These are phyloP conservation scores for Populus tomentosa DNA, from an alignment of 441 rosid genomes.

Conservation along the genomic window DNA sequence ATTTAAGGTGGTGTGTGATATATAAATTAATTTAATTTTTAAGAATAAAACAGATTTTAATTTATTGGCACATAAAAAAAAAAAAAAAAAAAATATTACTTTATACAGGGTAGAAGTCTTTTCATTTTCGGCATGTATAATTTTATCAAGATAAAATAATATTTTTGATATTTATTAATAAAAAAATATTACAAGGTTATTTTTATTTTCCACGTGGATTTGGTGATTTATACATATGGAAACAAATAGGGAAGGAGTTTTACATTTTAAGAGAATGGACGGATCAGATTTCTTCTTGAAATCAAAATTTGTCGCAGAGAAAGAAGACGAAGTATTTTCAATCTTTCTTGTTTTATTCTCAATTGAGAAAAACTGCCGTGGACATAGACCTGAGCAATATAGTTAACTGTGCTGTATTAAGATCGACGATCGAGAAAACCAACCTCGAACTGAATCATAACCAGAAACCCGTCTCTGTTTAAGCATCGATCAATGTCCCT, in stretches of 20 bases:
- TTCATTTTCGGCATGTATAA: too few relatives aligned
- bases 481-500: conserved; percentile 71
- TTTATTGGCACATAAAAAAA: too few relatives aligned
- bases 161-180: too few relatives aligned
- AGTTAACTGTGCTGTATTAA: not conserved
- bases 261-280: not conserved
- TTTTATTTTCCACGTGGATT: too few relatives aligned
- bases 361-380: not conserved
- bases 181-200: too few relatives aligned
- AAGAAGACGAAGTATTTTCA: not conserved
- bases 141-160: too few relatives aligned
- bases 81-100: too few relatives aligned
- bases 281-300: not conserved
- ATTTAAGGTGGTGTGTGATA: too few relatives aligned
- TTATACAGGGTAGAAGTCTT: too few relatives aligned
- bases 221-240: too few relatives aligned
- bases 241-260: not conserved
- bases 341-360: not conserved
- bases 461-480: not conserved
- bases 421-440: not conserved
- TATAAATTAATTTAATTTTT: too few relatives aligned
- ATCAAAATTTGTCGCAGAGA: not conserved
- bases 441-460: not conserved
- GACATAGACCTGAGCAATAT: not conserved
- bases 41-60: too few relatives aligned